These are phyloP conservation scores for Chaetomiaceae sp. DNA, from an alignment of 2,329 filamentous ascomycete species.

Conservation along the genomic window DNA sequence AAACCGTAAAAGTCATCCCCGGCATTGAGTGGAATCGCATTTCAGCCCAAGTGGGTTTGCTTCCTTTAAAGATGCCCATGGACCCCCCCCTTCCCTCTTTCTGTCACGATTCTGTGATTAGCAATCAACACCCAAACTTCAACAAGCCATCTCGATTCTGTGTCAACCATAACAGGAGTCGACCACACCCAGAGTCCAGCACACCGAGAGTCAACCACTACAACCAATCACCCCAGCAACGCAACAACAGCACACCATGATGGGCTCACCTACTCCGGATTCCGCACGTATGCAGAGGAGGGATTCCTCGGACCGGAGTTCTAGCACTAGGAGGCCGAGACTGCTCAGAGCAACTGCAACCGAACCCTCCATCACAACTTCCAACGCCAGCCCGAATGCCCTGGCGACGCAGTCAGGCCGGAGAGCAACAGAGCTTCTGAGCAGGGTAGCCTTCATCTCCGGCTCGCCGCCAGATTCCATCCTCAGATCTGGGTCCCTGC, in stretches of 20 bases:
- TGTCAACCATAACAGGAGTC: neutral
- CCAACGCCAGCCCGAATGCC: conserved; percentile 49
- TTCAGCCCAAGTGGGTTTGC: conserved; percentile 28
- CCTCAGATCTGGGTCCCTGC: conserved; percentile 31
- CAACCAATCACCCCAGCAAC: neutral
- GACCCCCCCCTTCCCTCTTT: conserved; percentile 6
- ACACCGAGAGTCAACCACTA: conserved; percentile 9
- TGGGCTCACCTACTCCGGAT: conserved; percentile 38
- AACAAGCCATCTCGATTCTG: neutral
- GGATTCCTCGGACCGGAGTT: conserved; percentile 40
- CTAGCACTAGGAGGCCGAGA: conserved; percentile 45
- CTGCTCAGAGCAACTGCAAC: conserved; percentile 53
- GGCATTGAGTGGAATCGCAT: conserved; percentile 26
- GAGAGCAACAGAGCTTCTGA: conserved; percentile 52
- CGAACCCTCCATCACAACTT: conserved; percentile 54
- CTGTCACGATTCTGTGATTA: conserved; percentile 8
- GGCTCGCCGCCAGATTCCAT: conserved; percentile 35
- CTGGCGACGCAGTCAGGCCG: conserved; percentile 46
- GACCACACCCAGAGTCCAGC: too few relatives aligned
- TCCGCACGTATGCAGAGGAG: conserved; percentile 34
- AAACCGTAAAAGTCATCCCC: conserved; percentile 20
- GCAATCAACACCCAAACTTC: neutral
- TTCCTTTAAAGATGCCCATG: conserved; percentile 19
- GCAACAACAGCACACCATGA: conserved; percentile 22
- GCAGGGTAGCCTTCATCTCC: conserved; percentile 48